Evolutionary conservation across 2,329 filamentous ascomycete species (phyloP), one percentile per base, ranked within the genome.

Genomic region (Ophiocordyceps camponoti-leonardi): DNA sequence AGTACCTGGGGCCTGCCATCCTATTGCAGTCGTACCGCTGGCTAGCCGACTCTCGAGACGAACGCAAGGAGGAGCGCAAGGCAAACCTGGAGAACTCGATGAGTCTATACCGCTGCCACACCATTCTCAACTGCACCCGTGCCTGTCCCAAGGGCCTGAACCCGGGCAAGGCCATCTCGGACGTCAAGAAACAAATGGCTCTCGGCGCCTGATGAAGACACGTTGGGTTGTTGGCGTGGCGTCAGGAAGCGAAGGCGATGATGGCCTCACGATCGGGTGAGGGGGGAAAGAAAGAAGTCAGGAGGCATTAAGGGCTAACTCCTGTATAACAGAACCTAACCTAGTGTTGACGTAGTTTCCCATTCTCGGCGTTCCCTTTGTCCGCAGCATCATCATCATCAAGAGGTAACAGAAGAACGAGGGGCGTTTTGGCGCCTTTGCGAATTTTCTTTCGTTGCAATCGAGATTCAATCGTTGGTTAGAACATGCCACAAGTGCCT

Each of bases 131-230:
- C 77, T 98, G 90, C 79, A 90, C 88, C 54, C 76, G 86, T 66
- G 94, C 90, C 46, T 98, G 92, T 68, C 92, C 92, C 61, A 98
- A 98, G 85, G 92, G 92, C 42, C 68, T 98, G 56, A 98, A 98
- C 73, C 92, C 92, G 19, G 92, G 86, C 52, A 74, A 86, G 62
- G 92, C 92, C 18, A 94, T 98, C 69, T 88, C 88, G 45, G 84
- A 95, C 74, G 94, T 95, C 66, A 96, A 96, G 84, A 95, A 95
- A 83, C 77, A 81, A 69, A 83, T 96, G 84, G 79, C 88, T 47
- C 67, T 76, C 35, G 59, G 60, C 30, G 52, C 52, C 44, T 61
- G 56, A 51, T 18, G 22, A 28, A 26, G 4, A 26, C 23, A 26
- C 8, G 23, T 26, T 8, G 23, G 23, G 23, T 26, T 8, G 23